Base-by-base conservation (phyloP, 1,284 basidiomycete genomes). In the Trichosporon sp. region DNA sequence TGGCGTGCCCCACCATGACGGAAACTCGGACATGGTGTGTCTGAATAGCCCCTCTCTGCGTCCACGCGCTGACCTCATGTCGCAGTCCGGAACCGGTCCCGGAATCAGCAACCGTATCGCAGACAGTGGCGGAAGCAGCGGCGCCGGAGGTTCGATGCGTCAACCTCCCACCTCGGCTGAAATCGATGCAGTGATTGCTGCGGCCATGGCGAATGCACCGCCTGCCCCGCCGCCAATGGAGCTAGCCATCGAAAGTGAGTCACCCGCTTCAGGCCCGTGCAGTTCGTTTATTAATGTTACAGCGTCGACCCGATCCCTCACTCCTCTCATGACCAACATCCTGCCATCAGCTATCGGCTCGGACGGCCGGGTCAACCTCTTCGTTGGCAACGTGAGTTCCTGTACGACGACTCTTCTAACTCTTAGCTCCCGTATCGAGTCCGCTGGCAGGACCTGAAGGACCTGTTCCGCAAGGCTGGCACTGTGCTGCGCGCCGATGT, bases 391-490 rank as follows among this genome's bases (percentile, higher is more conserved):
- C 80, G 91, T 93, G 80, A 79, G 90, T 86, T 65, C 19, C 26
- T 26, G 26, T 26, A 26, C 26, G 26, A 26, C 26, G 26, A 26
- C 26, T 26, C 26, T 26, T 26, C 66, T 72, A 31, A 74, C 70
- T 40, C 65, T n/a, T 84, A 94, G 91, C 88, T 97, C 16, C 94
- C 94, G 0, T 94, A 94, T 85, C 88, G 93, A 75, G 93, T 95
- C 37, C 90, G 93, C 75, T 98, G 95, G 95, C 95, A 98, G 85
- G 96, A 99, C 84, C 89, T 99, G 75, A 98, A 99, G 80, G 96
- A 98, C 83, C 89, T 98, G 66, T 98, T 98, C 84, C 90, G 96
- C 66, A 91, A 93, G 76, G 92, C 94, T 1, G 96, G 96, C 65
- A 96, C 94, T 0, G 95, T 99, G 69, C 88, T 98, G 21, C 90